Conservation (phyloP, 352 stramenopile genomes). For the Nothophytophthora sp. region DNA sequence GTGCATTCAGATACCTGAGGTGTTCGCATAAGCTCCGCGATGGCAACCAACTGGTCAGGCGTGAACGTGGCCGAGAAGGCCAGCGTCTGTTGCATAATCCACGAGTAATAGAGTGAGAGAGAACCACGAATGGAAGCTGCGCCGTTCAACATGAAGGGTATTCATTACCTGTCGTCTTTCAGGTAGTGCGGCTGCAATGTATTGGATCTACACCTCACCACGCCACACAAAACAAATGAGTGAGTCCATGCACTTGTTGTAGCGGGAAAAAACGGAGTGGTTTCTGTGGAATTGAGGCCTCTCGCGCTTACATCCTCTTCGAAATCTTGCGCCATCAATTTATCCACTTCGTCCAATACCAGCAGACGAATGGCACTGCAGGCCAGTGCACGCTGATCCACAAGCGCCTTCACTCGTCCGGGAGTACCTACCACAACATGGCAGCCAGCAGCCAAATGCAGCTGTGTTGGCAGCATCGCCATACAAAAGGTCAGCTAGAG, state of each 20-base stretch:
- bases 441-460: slow-evolving; percentile 43
- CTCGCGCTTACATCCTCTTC: slow-evolving; percentile 44
- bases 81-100: slow-evolving; percentile 42
- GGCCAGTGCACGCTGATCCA: slow-evolving; percentile 52
- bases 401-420: slow-evolving; percentile 67
- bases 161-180: slow-evolving; percentile 59
- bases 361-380: slow-evolving; percentile 58
- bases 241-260: neutral
- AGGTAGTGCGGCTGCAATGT: slow-evolving; percentile 54
- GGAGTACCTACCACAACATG: slow-evolving; percentile 76
- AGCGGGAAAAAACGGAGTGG: neutral
- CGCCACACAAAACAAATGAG: neutral
- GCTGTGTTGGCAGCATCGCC: slow-evolving; percentile 11
- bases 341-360: slow-evolving; percentile 84
- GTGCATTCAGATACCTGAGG: slow-evolving; percentile 38
- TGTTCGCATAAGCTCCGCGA: slow-evolving; percentile 57
- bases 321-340: slow-evolving; percentile 70
- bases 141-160: neutral
- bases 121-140: neutral
- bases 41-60: slow-evolving; percentile 53
- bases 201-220: slow-evolving; percentile 51
- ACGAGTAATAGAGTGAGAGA: neutral
- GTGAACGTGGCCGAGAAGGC: slow-evolving; percentile 83
- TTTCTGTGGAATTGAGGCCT: neutral
- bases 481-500: neutral